Evolutionary conservation across 2,329 filamentous ascomycete genomes (phyloP).

Genomic region (Trichocomaceae sp.): DNA sequence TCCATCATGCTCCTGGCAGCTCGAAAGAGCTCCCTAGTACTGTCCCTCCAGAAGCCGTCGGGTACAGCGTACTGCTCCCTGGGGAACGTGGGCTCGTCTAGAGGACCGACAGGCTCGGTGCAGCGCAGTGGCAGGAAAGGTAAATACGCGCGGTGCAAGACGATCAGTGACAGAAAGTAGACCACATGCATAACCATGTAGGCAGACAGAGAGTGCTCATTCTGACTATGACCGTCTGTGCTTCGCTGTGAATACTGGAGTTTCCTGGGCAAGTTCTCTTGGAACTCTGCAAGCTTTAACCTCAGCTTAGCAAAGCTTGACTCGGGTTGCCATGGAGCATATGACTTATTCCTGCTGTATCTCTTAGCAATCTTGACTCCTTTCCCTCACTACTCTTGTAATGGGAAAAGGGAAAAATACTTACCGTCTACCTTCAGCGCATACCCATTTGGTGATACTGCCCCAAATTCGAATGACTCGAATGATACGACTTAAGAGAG

Average conservation of each 20-base stretch:
- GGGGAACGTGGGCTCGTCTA: constrained; percentile 45
- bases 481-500: constrained; percentile 49
- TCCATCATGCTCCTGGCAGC: constrained; percentile 50
- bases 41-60: constrained; percentile 49
- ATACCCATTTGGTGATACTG: constrained; percentile 51
- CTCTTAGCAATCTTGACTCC: not conserved
- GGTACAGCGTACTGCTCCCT: constrained; percentile 39
- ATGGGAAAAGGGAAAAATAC: constrained; percentile 2
- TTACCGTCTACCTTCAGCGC: constrained; percentile 48
- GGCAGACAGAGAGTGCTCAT: constrained; percentile 42
- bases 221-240: constrained; percentile 49
- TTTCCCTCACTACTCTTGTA: not conserved
- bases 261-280: constrained; percentile 46
- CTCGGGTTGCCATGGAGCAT: constrained; percentile 48
- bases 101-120: constrained; percentile 46
- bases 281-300: constrained; percentile 43
- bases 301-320: constrained; percentile 45
- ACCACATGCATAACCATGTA: constrained; percentile 52
- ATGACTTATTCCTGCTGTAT: constrained; percentile 37
- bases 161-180: constrained; percentile 49
- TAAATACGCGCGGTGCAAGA: constrained; percentile 51
- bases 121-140: constrained; percentile 49
- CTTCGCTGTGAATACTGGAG: constrained; percentile 47
- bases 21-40: constrained; percentile 44
- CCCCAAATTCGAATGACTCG: constrained; percentile 51